Base-by-base conservation (phyloP, 2,329 filamentous ascomycete genomes). In the Calonectria crousiana region DNA sequence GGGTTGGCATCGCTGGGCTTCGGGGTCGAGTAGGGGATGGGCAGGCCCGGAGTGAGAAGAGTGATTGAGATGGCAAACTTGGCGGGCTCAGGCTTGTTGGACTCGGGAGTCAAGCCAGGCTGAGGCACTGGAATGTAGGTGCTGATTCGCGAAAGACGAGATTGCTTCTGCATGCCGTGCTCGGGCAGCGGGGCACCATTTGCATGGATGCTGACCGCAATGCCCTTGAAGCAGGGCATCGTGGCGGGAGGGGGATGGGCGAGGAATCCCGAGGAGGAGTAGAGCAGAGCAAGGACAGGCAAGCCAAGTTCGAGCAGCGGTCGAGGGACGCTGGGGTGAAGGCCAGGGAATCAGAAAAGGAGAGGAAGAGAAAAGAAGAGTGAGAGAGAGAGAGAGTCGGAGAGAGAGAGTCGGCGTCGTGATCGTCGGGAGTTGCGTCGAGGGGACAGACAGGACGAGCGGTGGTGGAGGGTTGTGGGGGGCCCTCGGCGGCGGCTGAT, bases 21-120 rank as follows among this genome's bases (percentile, higher is more conserved):
- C 49, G 96, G 95, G 1, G 94, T 94, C 69, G 96, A 98, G 86
- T 98, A 98, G 1, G 96, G 96, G 53, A 98, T 95, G 78, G 95
- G 92, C 75, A 98, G 91, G 72, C 94, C 94, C 14, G 96, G 94
- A 0, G 95, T 98, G 79, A 98, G 90, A 62, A 99, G 92, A 3
- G 97, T 98, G 82, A 99, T 98, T 67, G 96, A 98, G 82, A 99
- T 98, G 80, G 97, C 97, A 85, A 99, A 99, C 80, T 96, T 97
- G 75, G 97, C 95, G 80, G 97, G 94, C 87, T 98, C 95, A 65
- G 95, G 93, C 87, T 95, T 95, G 81, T 92, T 92, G 71, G 91
- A 90, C 75, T 92, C 84, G 47, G 81, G 77, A 62, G 77, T 82
- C 67, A 98, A 87, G 85, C 94, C 95, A 52, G 96, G 94, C 76